Percentiles rank a stretch among this genome's conserved stretches.
These are phyloP conservation scores for Boletus rubescentipes DNA, from an alignment of 768 basidiomycete genomes.

Conservation along the genomic window DNA sequence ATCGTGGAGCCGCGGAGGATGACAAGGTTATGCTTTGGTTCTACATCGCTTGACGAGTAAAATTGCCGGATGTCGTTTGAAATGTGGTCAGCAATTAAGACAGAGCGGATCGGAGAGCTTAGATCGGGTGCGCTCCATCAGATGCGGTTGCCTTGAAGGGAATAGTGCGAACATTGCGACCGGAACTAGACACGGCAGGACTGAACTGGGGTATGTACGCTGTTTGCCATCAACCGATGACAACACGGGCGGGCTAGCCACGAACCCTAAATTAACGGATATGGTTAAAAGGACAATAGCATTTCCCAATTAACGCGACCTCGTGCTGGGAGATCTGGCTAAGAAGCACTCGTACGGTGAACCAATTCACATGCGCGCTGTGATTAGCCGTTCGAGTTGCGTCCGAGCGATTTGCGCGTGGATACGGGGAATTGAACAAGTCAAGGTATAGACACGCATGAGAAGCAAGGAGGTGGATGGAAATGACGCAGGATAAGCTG, in stretches of 20 bases:
- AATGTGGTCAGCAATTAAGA: background rate
- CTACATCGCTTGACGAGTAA: constrained; percentile 6
- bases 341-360: constrained; percentile 14
- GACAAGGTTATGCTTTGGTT: constrained; percentile 2
- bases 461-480: constrained; percentile 8
- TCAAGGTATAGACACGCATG: constrained; percentile 1
- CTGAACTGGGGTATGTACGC: constrained; percentile 20
- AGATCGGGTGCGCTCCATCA: constrained; percentile 21
- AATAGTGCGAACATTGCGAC: constrained; percentile 13
- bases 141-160: constrained; percentile 14
- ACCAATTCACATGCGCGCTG: constrained; percentile 7
- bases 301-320: constrained; percentile 28
- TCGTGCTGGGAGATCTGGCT: constrained; percentile 25
- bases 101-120: constrained; percentile 13
- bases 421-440: constrained; percentile 3
- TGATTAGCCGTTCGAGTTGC: constrained; percentile 19
- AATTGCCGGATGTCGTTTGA: background rate
- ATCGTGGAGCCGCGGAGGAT: constrained; percentile 29
- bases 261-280: constrained; percentile 35
- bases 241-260: constrained; percentile 7
- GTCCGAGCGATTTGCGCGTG: constrained; percentile 18
- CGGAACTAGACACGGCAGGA: constrained; percentile 8
- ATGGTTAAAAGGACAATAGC: constrained; percentile 21
- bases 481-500: constrained; percentile 6
- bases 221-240: constrained; percentile 21